Conservation (phyloP, 169 alveolate genomes). For the Cystoisospora suis region DNA sequence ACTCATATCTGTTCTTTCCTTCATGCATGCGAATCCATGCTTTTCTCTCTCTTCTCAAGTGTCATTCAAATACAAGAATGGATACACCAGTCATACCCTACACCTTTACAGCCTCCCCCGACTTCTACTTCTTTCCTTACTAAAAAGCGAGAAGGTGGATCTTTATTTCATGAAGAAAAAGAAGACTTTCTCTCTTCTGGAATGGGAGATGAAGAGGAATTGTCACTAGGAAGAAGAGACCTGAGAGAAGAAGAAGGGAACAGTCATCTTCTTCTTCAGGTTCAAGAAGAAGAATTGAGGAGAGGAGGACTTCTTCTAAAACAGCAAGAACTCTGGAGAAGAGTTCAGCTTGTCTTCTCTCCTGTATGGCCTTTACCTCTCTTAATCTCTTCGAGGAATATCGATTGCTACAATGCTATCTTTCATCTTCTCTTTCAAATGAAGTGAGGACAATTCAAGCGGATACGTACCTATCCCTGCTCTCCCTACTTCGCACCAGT, state of each 20-base stretch:
- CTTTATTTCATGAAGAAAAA: too few species aligned
- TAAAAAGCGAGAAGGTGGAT: too few species aligned
- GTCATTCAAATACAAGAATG: background rate
- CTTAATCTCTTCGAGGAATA: background rate
- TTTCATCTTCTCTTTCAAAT: background rate
- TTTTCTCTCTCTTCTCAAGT: background rate
- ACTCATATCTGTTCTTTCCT: background rate
- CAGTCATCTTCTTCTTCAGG: background rate
- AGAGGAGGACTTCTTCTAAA: too few species aligned
- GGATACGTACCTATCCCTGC: too few species aligned
- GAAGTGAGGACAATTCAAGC: background rate
- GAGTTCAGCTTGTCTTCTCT: conserved; percentile 5
- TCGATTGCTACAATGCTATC: conserved; percentile 31
- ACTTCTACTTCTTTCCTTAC: too few species aligned
- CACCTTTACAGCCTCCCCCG: background rate
- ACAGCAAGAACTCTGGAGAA: background rate
- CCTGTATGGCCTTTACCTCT: background rate
- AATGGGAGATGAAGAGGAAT: background rate
- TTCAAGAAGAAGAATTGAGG: background rate
- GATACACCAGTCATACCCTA: background rate
- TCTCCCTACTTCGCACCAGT: too few species aligned
- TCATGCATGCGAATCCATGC: background rate
- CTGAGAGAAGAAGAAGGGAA: background rate
- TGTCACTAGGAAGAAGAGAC: background rate
- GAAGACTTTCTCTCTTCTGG: too few species aligned